Percentiles rank a stretch among this genome's conserved stretches.
phyloP scores from a whole-genome alignment of 169 alveolate species.

The Besnoitia besnoiti region DNA sequence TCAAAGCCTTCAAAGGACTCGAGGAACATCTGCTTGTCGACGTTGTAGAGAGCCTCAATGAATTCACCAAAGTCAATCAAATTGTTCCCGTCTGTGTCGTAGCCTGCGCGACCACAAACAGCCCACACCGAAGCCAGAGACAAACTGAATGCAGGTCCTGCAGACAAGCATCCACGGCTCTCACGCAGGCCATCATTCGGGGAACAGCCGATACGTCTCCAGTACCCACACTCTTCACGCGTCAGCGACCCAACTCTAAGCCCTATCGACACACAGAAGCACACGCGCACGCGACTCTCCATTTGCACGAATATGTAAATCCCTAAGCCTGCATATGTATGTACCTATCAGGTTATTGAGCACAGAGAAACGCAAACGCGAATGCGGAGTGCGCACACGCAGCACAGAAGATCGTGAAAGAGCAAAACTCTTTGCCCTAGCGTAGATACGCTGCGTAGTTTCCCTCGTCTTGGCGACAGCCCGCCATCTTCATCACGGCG shows the following conservation, averaged over 20 bases:
- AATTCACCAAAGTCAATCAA: slow-evolving; percentile 78
- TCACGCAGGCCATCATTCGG: background rate
- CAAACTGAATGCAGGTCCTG: background rate
- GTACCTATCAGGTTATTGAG: background rate
- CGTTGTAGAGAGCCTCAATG: slow-evolving; percentile 74
- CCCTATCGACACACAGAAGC: background rate
- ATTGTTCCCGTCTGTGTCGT: slow-evolving; percentile 75
- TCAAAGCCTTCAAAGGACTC: slow-evolving; percentile 75
- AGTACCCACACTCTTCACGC: background rate
- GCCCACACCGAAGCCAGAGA: slow-evolving; percentile 68
- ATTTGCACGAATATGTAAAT: background rate
- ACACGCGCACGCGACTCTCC: background rate
- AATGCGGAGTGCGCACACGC: background rate
- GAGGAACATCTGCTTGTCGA: slow-evolving; percentile 73
- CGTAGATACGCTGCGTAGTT: too few species aligned
- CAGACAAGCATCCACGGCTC: background rate
- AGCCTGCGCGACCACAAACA: slow-evolving; percentile 66
- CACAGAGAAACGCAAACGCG: too few species aligned
- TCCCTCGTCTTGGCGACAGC: background rate
- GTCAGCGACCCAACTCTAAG: too few species aligned
- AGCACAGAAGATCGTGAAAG: too few species aligned
- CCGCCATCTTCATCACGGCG: background rate
- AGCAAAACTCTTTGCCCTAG: too few species aligned
- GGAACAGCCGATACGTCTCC: background rate
- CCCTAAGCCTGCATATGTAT: too few species aligned